Conservation (phyloP, 495 filamentous ascomycete genomes). For the Tuber microsphaerosporum region DNA sequence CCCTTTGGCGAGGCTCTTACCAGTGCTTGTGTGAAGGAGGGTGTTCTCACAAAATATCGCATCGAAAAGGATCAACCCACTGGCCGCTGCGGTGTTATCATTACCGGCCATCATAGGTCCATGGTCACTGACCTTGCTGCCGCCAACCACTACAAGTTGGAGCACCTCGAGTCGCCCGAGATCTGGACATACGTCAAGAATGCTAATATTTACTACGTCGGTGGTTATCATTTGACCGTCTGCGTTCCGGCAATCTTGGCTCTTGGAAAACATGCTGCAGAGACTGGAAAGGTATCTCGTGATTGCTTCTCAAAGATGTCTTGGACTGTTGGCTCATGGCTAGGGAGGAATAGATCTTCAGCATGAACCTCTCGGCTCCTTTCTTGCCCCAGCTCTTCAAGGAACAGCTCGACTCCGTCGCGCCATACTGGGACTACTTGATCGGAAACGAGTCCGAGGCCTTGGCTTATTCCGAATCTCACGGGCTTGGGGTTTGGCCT, state of each 20-base stretch:
- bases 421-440: slow-evolving; percentile 90
- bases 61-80: slow-evolving; percentile 74
- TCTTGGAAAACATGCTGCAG: slow-evolving; percentile 79
- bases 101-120: slow-evolving; percentile 85
- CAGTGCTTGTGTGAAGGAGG: slow-evolving; percentile 66
- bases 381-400: slow-evolving; percentile 98
- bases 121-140: slow-evolving; percentile 95
- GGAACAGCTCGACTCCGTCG: slow-evolving; percentile 74
- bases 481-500: slow-evolving; percentile 50
- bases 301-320: not conserved
- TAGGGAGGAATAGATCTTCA: slow-evolving; percentile 54
- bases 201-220: slow-evolving; percentile 82
- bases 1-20: slow-evolving; percentile 80
- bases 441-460: slow-evolving; percentile 97
- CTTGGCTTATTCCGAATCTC: slow-evolving; percentile 70
- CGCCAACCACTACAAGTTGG: slow-evolving; percentile 91
- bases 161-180: slow-evolving; percentile 83
- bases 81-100: slow-evolving; percentile 90
- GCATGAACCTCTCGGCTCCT: slow-evolving; percentile 82
- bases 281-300: slow-evolving; percentile 64
- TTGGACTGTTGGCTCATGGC: slow-evolving; percentile 4
- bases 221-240: slow-evolving; percentile 83
- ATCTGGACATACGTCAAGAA: slow-evolving; percentile 86
- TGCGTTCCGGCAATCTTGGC: slow-evolving; percentile 83
- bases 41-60: slow-evolving; percentile 87